phyloP scores from a whole-genome alignment of 2,329 filamentous ascomycete species.

The Fulvia fulva region DNA sequence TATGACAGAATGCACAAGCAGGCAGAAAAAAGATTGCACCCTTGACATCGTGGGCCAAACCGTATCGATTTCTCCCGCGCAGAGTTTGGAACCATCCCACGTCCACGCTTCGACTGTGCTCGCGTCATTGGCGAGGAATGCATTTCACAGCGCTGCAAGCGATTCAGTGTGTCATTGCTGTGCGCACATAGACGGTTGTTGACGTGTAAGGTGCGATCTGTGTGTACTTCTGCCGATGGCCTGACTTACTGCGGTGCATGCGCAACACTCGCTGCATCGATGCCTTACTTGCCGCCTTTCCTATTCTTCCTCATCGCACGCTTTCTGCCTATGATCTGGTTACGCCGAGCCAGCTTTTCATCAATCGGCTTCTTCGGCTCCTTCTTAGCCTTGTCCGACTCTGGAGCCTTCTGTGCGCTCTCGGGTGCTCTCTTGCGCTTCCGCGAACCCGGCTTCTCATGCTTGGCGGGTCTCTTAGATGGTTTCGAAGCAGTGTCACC shows the following conservation, averaged over 20 bases:
- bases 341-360: constrained; percentile 57
- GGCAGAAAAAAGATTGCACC: not conserved
- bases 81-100: not conserved
- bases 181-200: constrained; percentile 14
- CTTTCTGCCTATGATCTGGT: constrained; percentile 82
- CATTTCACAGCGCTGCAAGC: not conserved
- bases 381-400: constrained; percentile 27
- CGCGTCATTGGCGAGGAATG: not conserved
- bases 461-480: constrained; percentile 16
- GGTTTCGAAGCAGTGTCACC: constrained; percentile 9
- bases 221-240: constrained; percentile 9
- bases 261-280: constrained; percentile 12
- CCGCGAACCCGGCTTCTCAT: constrained; percentile 27
- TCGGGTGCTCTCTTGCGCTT: constrained; percentile 40
- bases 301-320: constrained; percentile 59
- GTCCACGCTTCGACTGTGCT: not conserved
- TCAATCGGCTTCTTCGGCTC: constrained; percentile 39
- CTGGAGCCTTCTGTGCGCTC: constrained; percentile 10
- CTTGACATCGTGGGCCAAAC: not conserved
- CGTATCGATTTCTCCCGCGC: not conserved
- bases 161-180: not conserved
- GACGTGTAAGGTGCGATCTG: constrained; percentile 7
- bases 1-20: not conserved
- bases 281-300: constrained; percentile 24
- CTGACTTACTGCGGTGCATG: constrained; percentile 9